Base-by-base conservation (phyloP, 108 stramenopile genomes). In the Pseudonitzschia multiseries region DNA sequence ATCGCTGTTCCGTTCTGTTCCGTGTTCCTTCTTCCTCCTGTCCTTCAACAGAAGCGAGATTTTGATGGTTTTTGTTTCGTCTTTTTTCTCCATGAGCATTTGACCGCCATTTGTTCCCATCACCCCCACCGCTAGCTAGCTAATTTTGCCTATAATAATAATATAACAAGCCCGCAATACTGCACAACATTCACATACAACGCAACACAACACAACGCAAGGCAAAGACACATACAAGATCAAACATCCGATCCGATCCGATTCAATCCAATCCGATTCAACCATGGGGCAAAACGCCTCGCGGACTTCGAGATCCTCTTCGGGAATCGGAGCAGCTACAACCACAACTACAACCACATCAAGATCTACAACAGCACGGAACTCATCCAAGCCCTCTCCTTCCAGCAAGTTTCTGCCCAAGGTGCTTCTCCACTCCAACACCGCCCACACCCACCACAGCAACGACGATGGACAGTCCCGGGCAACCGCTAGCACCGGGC, bases 121-220 rank as follows among this genome's bases (percentile, higher is more conserved):
- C 46, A 48, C 1, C 46, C 4, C 18, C 46, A 48, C 54, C 54
- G 54, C 54, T 56, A 56, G 54, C 54, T 56, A 56, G 54, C 54
- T 56, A 56, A 26, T 26, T 24, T n/a, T n/a, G n/a, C n/a, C n/a
- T n/a, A n/a, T n/a, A n/a, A n/a, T n/a, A n/a, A n/a, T n/a, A n/a
- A n/a, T n/a, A 26, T 10, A 2, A 26, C 10, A 56, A 2, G 2
- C 10, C 9, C 54, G 24, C n/a, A 56, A 48, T 36, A 36, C 36
- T 36, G 36, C 36, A 36, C 36, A 48, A 48, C 14, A 48, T 2
- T 18, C 46, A 48, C n/a, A n/a, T n/a, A n/a, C n/a, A 48, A 10
- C 46, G 18, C 46, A 18, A 48, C 9, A 5, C 9, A 14, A 48
- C 10, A 6, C 42, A 18, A 48, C 46, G 46, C 21, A 56, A 56